phyloP scores from a whole-genome alignment of 2,329 filamentous ascomycete species.

The Botryotinia convoluta region DNA sequence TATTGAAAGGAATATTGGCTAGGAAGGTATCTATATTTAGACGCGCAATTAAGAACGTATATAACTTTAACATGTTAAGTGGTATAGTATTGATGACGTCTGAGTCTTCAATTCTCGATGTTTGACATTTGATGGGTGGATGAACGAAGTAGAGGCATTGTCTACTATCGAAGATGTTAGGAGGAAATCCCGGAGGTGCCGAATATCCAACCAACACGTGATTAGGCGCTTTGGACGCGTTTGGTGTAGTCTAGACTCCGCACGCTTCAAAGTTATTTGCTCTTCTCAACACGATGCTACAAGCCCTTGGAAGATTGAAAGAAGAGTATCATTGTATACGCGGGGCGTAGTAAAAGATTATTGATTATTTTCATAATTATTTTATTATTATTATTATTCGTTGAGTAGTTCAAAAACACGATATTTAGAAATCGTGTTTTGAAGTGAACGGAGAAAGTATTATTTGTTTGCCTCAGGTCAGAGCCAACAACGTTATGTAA shows the following conservation, averaged over 20 bases:
- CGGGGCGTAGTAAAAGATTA: too few species aligned
- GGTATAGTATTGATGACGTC: neutral
- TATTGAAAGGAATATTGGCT: slow-evolving; percentile 11
- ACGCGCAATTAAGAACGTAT: neutral
- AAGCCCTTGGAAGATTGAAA: neutral
- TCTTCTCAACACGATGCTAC: too few species aligned
- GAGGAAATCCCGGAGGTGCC: neutral
- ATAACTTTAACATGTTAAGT: neutral
- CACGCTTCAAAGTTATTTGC: too few species aligned
- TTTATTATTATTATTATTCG: too few species aligned
- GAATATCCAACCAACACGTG: neutral
- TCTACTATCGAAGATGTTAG: neutral
- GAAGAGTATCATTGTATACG: too few species aligned
- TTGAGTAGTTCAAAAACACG: too few species aligned
- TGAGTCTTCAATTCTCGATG: neutral
- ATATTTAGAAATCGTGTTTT: too few species aligned
- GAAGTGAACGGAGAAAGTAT: too few species aligned
- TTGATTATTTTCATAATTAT: too few species aligned
- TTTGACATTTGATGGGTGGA: neutral
- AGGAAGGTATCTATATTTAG: neutral
- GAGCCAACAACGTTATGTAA: too few species aligned
- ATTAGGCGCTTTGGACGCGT: neutral
- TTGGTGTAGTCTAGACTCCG: neutral
- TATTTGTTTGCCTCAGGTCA: too few species aligned
- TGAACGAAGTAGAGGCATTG: neutral